Evolutionary conservation across 441 rosid species (phyloP).

Genomic region (Mallotus repandus): DNA sequence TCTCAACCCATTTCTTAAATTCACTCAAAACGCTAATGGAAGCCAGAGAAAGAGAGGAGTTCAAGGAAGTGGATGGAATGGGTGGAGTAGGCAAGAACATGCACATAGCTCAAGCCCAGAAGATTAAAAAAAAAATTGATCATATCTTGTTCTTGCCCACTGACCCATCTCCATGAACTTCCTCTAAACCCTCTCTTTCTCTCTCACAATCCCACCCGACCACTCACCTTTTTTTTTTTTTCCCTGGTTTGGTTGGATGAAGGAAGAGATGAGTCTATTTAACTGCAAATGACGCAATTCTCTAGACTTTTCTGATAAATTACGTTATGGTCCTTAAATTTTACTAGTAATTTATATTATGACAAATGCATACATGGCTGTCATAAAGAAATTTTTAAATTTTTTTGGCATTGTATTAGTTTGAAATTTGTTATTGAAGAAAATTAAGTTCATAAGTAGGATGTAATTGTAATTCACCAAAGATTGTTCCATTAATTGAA

Average conservation of each 20-base stretch:
- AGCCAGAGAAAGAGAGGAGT: conserved; percentile 13
- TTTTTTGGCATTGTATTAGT: no score
- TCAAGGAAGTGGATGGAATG: conserved; percentile 27
- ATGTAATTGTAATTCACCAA: no score
- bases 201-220: neutral
- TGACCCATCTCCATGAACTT: conserved; percentile 26
- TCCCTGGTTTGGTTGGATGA: neutral
- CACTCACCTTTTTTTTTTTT: neutral
- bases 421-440: no score
- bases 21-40: neutral
- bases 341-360: no score
- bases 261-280: neutral
- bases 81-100: conserved; percentile 24
- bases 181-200: conserved; percentile 18
- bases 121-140: no score
- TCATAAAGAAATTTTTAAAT: no score
- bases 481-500: no score
- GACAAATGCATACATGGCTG: no score
- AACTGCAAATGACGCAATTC: neutral
- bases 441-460: no score
- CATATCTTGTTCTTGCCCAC: neutral
- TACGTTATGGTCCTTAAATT: no score
- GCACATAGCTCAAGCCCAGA: no score
- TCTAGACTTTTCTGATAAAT: neutral
- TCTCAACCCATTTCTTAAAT: neutral